Conservation (phyloP, 2,329 filamentous ascomycete species). For the Didymella sp. region DNA sequence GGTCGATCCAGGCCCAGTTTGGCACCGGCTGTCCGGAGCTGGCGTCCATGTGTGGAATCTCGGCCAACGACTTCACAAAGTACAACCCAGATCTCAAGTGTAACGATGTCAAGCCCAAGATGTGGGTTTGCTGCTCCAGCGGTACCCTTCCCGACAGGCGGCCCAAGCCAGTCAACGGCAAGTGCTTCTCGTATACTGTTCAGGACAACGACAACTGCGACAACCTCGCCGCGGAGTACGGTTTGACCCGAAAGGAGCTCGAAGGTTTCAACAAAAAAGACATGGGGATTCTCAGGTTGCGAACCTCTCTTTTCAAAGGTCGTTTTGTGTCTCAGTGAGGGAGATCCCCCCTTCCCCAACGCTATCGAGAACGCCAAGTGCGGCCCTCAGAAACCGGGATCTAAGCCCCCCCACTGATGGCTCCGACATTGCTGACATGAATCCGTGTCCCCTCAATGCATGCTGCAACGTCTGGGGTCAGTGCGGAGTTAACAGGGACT, state of each 20-base stretch:
- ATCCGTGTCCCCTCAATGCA: conserved; percentile 1
- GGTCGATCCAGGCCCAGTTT: no score
- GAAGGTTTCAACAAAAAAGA: conserved; percentile 4
- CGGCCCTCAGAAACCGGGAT: not conserved
- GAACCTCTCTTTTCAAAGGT: not conserved
- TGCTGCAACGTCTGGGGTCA: not conserved
- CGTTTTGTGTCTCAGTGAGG: conserved; percentile 1
- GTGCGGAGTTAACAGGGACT: conserved; percentile 1
- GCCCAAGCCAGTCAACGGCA: not conserved
- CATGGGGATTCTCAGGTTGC: conserved; percentile 3
- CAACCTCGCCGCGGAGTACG: not conserved
- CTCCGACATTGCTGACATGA: not conserved
- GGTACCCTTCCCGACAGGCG: not conserved
- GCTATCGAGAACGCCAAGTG: not conserved
- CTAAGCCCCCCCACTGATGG: not conserved
- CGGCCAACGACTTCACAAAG: no score
- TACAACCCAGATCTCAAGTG: no score
- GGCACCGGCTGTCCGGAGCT: no score
- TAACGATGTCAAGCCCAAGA: no score
- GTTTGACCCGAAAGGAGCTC: not conserved
- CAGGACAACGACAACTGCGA: not conserved
- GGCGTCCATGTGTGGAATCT: no score
- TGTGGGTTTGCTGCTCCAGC: not conserved
- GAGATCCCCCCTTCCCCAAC: not conserved
- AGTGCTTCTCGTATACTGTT: not conserved